Evolutionary conservation across 176 grass and related monocot genomes (phyloP).

Genomic region (Poa pratensis): DNA sequence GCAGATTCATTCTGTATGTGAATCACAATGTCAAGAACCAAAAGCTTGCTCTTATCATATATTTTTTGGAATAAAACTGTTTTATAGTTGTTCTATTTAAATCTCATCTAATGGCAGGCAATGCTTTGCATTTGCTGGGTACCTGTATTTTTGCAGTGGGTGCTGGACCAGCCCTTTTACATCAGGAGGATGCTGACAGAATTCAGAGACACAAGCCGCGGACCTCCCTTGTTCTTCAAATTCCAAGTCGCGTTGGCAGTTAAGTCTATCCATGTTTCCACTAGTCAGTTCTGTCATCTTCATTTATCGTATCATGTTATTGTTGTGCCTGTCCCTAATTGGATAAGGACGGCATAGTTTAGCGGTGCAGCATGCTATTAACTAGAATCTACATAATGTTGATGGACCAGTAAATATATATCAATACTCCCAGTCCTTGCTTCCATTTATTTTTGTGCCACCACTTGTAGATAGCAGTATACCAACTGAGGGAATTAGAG

Average conservation of each 20-base stretch:
- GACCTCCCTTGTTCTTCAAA: background rate
- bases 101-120: constrained; percentile 1
- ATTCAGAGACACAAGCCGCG: background rate
- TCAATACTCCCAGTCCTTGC: background rate
- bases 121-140: constrained; percentile 13
- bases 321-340: background rate
- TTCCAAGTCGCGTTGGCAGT: constrained; percentile 20
- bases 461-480: background rate
- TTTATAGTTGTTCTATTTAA: background rate
- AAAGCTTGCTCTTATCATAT: background rate
- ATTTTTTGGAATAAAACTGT: background rate
- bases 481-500: background rate
- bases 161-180: constrained; percentile 40
- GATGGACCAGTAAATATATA: background rate
- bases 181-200: constrained; percentile 25
- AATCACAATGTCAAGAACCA: background rate
- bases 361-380: background rate
- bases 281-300: background rate
- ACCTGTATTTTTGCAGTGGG: constrained; percentile 33
- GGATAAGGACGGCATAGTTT: background rate
- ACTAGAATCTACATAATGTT: background rate
- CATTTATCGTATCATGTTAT: background rate
- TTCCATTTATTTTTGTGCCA: background rate
- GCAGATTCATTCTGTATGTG: background rate
- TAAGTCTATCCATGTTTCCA: constrained; percentile 18